Evolutionary conservation across 768 basidiomycete genomes (phyloP).

Genomic region (Suillus fuscotomentosus): DNA sequence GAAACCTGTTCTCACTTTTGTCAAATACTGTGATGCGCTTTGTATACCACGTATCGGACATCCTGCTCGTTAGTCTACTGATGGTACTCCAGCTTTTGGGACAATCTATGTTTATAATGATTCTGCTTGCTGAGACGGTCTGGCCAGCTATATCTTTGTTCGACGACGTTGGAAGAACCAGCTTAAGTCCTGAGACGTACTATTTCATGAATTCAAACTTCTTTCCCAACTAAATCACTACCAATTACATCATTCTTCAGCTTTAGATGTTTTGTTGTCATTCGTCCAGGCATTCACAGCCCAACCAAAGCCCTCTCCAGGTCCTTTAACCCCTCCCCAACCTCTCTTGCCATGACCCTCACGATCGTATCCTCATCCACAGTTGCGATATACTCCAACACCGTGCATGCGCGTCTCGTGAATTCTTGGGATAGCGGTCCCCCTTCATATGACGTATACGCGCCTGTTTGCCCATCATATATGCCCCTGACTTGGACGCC

Average conservation of each 20-base stretch:
- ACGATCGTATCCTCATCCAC: conserved; percentile 75
- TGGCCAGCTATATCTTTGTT: too few species aligned
- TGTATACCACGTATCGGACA: background rate
- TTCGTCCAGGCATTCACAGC: conserved; percentile 16
- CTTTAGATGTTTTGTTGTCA: background rate
- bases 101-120: background rate
- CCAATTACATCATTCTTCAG: background rate
- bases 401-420: conserved; percentile 52
- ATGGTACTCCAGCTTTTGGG: background rate
- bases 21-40: background rate
- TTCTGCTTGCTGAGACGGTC: background rate
- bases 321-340: conserved; percentile 51
- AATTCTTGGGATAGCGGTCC: conserved; percentile 26
- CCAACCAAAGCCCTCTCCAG: conserved; percentile 46
- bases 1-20: background rate
- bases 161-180: too few species aligned
- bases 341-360: conserved; percentile 75
- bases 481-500: background rate
- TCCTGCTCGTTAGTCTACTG: background rate
- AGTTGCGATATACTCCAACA: conserved; percentile 64
- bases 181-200: too few species aligned
- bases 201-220: background rate
- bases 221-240: background rate
- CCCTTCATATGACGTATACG: background rate
- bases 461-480: conserved; percentile 3